Evolutionary conservation across 441 rosid species (phyloP).

Genomic region (Erysimum cheiri): DNA sequence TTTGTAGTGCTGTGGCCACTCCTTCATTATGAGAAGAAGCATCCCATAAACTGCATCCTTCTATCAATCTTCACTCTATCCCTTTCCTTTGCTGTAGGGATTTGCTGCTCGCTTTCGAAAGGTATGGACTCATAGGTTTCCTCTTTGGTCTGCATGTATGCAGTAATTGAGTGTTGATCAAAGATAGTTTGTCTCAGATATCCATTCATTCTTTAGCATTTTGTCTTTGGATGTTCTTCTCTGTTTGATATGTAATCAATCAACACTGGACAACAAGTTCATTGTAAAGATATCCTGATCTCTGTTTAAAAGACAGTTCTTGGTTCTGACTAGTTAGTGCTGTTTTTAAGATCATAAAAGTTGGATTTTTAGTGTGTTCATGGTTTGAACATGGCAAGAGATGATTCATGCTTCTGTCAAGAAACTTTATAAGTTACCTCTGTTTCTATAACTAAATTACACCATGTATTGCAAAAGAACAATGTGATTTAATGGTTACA

Average conservation of each 20-base stretch:
- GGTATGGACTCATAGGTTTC: conserved; percentile 43
- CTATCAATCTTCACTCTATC: conserved; percentile 44
- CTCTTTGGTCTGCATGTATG: conserved; percentile 15
- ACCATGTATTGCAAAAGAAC: not conserved
- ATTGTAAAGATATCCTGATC: not conserved
- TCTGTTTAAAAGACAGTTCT: not conserved
- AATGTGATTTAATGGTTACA: conserved; percentile 1
- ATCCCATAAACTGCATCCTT: conserved; percentile 48
- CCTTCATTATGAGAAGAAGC: conserved; percentile 35
- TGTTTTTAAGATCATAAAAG: not conserved
- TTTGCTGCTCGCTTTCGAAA: conserved; percentile 47
- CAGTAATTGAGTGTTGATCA: not conserved
- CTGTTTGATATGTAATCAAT: not conserved
- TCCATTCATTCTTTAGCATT: not conserved
- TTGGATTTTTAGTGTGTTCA: not conserved
- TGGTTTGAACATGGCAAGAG: not conserved
- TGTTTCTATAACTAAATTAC: not conserved
- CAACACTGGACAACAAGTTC: not conserved
- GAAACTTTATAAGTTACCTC: not conserved
- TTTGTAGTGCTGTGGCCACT: conserved; percentile 48
- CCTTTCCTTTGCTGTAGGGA: conserved; percentile 45
- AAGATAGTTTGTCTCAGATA: not conserved
- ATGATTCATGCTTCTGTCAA: not conserved
- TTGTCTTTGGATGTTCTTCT: not conserved
- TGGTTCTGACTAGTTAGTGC: not conserved